These are phyloP conservation scores for Peniophora sp. DNA, from an alignment of 1,284 basidiomycete genomes.

Conservation along the genomic window DNA sequence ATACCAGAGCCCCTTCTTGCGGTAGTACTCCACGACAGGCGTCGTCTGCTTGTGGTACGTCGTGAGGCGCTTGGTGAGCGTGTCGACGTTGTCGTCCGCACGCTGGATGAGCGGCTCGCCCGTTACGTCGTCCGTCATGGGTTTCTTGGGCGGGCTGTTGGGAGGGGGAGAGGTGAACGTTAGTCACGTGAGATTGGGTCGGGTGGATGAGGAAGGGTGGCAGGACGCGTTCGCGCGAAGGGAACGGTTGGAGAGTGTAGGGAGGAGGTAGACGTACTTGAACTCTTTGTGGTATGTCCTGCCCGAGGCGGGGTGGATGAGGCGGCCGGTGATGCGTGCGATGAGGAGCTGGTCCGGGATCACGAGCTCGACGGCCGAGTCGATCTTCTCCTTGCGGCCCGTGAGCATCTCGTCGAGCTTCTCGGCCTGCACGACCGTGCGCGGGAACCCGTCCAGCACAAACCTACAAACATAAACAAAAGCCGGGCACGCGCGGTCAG, in stretches of 20 bases:
- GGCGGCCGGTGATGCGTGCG: conserved; percentile 92
- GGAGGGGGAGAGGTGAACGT: conserved; percentile 4
- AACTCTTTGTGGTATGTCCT: conserved; percentile 95
- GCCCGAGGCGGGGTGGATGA: conserved; percentile 87
- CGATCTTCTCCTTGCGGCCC: conserved; percentile 77
- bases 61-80: conserved; percentile 80
- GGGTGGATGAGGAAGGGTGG: background rate
- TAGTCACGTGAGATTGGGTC: background rate
- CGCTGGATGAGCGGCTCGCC: conserved; percentile 93
- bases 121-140: conserved; percentile 88
- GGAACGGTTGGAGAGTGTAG: background rate
- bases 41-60: conserved; percentile 92
- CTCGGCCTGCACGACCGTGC: conserved; percentile 95
- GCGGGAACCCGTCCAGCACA: conserved; percentile 97
- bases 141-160: conserved; percentile 88
- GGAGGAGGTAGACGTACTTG: conserved; percentile 50
- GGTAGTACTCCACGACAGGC: conserved; percentile 97
- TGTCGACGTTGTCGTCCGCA: conserved; percentile 91
- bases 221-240: background rate
- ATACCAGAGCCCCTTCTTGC: conserved; percentile 80
- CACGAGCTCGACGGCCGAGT: conserved; percentile 87
- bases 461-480: conserved; percentile 50
- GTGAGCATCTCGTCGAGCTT: conserved; percentile 92
- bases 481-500: no score
- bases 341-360: conserved; percentile 95